phyloP scores from a whole-genome alignment of 345 rosid species.

The Cochlearia excelsa region DNA sequence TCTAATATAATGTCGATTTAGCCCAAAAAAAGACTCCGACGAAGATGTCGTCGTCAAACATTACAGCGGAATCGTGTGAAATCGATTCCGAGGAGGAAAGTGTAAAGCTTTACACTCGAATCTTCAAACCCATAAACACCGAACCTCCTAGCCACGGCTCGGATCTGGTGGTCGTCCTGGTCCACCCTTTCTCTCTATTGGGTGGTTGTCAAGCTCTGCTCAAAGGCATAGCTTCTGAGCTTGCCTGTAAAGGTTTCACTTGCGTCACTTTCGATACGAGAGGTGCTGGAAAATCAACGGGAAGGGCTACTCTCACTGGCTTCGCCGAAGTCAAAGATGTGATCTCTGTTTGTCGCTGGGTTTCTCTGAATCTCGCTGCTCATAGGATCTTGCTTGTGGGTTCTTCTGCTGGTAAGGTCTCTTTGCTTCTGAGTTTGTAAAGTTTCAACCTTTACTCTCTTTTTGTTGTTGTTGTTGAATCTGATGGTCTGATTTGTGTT shows the following conservation, averaged over 20 bases:
- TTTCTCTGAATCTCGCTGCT: slow-evolving; percentile 43
- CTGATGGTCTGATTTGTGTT: slow-evolving; percentile 6
- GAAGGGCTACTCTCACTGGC: slow-evolving; percentile 81
- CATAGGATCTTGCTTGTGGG: slow-evolving; percentile 77
- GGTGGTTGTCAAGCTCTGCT: slow-evolving; percentile 82
- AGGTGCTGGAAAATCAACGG: slow-evolving; percentile 86
- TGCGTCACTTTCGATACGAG: slow-evolving; percentile 90
- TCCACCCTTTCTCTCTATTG: slow-evolving; percentile 80
- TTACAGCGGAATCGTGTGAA: slow-evolving; percentile 43
- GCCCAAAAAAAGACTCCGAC: not conserved
- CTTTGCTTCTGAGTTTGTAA: not conserved
- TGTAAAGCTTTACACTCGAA: slow-evolving; percentile 49
- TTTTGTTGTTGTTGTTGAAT: too few relatives aligned
- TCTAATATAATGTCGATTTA: too few relatives aligned
- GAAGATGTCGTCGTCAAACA: slow-evolving; percentile 55
- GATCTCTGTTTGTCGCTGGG: slow-evolving; percentile 76
- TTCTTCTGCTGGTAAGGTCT: slow-evolving; percentile 84
- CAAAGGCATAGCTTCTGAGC: slow-evolving; percentile 65
- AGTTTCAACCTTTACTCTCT: not conserved
- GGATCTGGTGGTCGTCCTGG: slow-evolving; percentile 61
- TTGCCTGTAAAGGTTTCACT: slow-evolving; percentile 55
- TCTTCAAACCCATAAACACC: slow-evolving; percentile 55
- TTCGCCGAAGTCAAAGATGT: slow-evolving; percentile 84
- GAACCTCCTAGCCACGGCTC: not conserved
- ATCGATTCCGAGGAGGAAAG: slow-evolving; percentile 58